These are phyloP conservation scores for Thermomucor indicae-seudaticae DNA, from an alignment of 371 early-diverging fungal species.

Conservation along the genomic window DNA sequence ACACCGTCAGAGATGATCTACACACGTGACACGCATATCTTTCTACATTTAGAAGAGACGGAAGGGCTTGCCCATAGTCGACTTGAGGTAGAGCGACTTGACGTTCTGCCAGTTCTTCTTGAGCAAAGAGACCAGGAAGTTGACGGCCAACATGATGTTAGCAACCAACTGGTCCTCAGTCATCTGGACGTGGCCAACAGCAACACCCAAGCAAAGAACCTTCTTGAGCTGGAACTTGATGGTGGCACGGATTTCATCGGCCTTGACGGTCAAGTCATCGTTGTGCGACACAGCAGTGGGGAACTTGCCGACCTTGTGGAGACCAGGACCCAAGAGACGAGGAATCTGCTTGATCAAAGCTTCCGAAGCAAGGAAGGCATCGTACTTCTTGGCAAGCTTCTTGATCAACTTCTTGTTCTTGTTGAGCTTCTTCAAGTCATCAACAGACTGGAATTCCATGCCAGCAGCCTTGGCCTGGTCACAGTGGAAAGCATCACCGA, in stretches of 20 bases:
- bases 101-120: slow-evolving; percentile 99
- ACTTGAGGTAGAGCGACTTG: slow-evolving; percentile 98
- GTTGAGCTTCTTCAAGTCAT: slow-evolving; percentile 98
- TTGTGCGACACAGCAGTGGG: slow-evolving; percentile 95
- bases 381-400: slow-evolving; percentile 93
- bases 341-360: slow-evolving; percentile 98
- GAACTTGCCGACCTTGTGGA: slow-evolving; percentile 97
- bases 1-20: slow-evolving; percentile 13
- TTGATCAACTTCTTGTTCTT: slow-evolving; percentile 99
- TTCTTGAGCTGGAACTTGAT: slow-evolving; percentile 99
- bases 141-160: slow-evolving; percentile 98
- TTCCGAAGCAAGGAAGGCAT: slow-evolving; percentile 98
- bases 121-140: slow-evolving; percentile 96
- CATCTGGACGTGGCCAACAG: slow-evolving; percentile 97
- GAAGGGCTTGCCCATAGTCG: slow-evolving; percentile 94
- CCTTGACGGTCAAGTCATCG: slow-evolving; percentile 90
- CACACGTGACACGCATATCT: slow-evolving; percentile 2
- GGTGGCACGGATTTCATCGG: slow-evolving; percentile 94
- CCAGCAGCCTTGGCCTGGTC: slow-evolving; percentile 92
- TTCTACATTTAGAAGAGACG: slow-evolving; percentile 70
- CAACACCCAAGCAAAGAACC: slow-evolving; percentile 97
- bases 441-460: slow-evolving; percentile 94
- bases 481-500: slow-evolving; percentile 97
- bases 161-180: slow-evolving; percentile 91
- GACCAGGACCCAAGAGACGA: slow-evolving; percentile 96